A percentile compares a stretch with the other conserved stretches of the same genome.
phyloP scores from a whole-genome alignment of 495 filamentous ascomycete genomes.

The Penicillium cinerascens region DNA sequence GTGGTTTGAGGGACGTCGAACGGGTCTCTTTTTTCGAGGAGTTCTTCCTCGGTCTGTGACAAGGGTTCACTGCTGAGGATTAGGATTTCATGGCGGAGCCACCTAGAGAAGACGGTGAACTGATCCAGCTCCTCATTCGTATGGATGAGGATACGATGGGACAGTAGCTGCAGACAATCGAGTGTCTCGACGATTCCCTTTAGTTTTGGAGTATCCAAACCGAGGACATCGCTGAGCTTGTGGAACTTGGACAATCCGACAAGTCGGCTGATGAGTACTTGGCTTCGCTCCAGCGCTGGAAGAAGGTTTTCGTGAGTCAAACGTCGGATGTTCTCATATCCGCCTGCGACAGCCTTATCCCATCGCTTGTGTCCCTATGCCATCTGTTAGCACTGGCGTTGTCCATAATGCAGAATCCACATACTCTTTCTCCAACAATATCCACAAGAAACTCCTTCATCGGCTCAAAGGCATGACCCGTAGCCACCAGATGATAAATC shows the following conservation, averaged over 20 bases:
- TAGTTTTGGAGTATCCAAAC: conserved; percentile 57
- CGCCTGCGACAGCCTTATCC: conserved; percentile 78
- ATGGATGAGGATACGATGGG: conserved; percentile 66
- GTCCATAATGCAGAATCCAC: conserved; percentile 5
- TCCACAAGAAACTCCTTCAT: conserved; percentile 89
- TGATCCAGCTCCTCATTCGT: conserved; percentile 74
- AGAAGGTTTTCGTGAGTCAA: conserved; percentile 83
- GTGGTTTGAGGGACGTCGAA: conserved; percentile 47
- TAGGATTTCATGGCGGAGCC: conserved; percentile 85
- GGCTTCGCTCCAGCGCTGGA: conserved; percentile 79
- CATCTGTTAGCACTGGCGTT: conserved; percentile 11
- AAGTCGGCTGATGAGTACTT: conserved; percentile 76
- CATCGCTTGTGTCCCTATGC: conserved; percentile 86
- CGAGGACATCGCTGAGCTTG: conserved; percentile 61
- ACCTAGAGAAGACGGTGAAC: conserved; percentile 75
- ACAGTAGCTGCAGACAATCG: conserved; percentile 67
- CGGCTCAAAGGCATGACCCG: conserved; percentile 71
- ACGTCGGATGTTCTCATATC: conserved; percentile 71
- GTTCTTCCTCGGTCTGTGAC: conserved; percentile 44
- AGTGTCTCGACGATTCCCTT: conserved; percentile 65
- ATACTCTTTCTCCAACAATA: conserved; percentile 76
- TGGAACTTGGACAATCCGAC: conserved; percentile 83
- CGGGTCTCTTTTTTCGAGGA: conserved; percentile 42
- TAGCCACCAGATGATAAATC: conserved; percentile 80
- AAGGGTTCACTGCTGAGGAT: conserved; percentile 44